Percentiles rank a stretch among this genome's conserved stretches.
Conservation (phyloP, 352 stramenopile genomes). For the Pythium monospermum region DNA sequence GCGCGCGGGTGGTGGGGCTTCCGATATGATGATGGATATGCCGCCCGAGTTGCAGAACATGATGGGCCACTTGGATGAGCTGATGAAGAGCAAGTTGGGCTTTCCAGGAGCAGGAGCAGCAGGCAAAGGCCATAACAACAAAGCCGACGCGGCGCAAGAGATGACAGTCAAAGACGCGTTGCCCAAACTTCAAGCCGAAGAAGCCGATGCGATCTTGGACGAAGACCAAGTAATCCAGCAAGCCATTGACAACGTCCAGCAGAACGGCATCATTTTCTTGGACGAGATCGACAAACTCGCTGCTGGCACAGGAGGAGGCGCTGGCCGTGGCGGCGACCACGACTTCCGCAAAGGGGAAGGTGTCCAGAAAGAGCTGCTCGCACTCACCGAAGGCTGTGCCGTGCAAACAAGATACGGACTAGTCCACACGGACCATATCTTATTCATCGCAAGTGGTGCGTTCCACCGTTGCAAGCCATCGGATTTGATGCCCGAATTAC, state of each 20-base stretch:
- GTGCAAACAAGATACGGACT: conserved; percentile 91
- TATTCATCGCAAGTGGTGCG: conserved; percentile 96
- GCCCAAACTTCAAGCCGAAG: conserved; percentile 63
- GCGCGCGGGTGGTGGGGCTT: conserved; percentile 8
- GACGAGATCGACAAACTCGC: conserved; percentile 99
- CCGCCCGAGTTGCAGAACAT: conserved; percentile 77
- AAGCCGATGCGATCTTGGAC: conserved; percentile 67
- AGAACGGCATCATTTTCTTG: conserved; percentile 99
- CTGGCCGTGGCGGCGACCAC: conserved; percentile 89
- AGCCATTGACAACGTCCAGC: conserved; percentile 89
- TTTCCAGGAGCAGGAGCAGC: too few species aligned
- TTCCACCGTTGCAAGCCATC: conserved; percentile 97
- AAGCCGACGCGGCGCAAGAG: conserved; percentile 44
- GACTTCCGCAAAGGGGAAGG: conserved; percentile 92
- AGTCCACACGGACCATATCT: conserved; percentile 98
- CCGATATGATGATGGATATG: conserved; percentile 82
- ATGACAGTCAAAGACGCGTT: conserved; percentile 74
- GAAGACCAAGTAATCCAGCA: conserved; percentile 73
- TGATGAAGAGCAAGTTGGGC: conserved; percentile 53
- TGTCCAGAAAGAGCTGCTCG: conserved; percentile 98
- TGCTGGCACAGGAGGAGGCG: too few species aligned
- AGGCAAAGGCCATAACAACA: conserved; percentile 20
- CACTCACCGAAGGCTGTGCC: conserved; percentile 97
- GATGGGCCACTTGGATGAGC: conserved; percentile 68
- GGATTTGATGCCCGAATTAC: conserved; percentile 97